Evolutionary conservation across 192 early-diverging fungal genomes (phyloP).

Genomic region (Diversispora eburnea): DNA sequence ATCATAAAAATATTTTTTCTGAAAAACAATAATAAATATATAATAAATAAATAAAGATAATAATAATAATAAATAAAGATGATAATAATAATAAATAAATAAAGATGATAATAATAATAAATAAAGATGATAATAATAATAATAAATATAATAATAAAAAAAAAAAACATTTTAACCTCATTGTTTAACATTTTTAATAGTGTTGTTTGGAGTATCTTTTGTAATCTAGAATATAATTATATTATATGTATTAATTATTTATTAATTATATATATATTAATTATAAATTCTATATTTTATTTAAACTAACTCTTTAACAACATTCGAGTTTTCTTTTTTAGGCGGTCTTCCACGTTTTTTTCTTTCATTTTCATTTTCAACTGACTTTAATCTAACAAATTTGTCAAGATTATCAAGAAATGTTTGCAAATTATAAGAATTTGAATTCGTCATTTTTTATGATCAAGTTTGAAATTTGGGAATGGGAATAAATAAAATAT

Average conservation of each 20-base stretch:
- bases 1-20: neutral
- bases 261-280: neutral
- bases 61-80: neutral
- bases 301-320: neutral
- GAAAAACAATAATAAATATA: neutral
- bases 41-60: neutral
- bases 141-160: neutral
- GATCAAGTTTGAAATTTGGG: too few relatives aligned
- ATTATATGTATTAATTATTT: neutral
- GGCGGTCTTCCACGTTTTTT: conserved; percentile 22
- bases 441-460: too few relatives aligned
- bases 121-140: neutral
- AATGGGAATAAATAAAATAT: too few relatives aligned
- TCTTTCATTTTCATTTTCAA: neutral
- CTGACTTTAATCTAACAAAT: too few relatives aligned
- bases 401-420: too few relatives aligned
- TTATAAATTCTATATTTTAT: neutral
- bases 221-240: neutral
- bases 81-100: neutral
- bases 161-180: neutral
- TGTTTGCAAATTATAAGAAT: too few relatives aligned
- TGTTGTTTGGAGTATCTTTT: conserved; percentile 9
- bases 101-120: neutral
- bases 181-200: conserved; percentile 7
- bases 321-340: neutral